A percentile compares a stretch with the other conserved stretches of the same genome.
phyloP scores from a whole-genome alignment of 2,329 filamentous ascomycete species.

The Ophiostoma ulmi region DNA sequence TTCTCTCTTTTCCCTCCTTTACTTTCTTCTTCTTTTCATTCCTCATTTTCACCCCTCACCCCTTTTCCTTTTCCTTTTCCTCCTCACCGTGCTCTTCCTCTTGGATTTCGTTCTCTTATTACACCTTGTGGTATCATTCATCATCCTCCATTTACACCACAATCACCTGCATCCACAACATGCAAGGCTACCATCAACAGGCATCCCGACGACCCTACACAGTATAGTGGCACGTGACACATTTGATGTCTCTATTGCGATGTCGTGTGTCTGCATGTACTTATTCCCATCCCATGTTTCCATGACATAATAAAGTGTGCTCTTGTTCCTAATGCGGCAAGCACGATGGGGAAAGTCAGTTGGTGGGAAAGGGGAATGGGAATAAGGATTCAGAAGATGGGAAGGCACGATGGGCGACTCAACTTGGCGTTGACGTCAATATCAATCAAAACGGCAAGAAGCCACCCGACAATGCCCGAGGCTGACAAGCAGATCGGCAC shows the following conservation, averaged over 20 bases:
- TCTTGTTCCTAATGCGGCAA: slow-evolving; percentile 7
- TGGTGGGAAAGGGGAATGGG: not conserved
- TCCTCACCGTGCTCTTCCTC: not conserved
- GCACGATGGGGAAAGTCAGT: not conserved
- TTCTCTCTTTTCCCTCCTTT: not conserved
- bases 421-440: slow-evolving; percentile 1
- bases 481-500: not conserved
- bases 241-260: not conserved
- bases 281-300: not conserved
- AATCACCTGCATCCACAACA: not conserved
- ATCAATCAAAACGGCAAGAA: not conserved
- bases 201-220: not conserved
- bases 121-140: too few species aligned
- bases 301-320: slow-evolving; percentile 4
- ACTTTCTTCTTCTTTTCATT: not conserved
- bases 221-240: slow-evolving; percentile 1
- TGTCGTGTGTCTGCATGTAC: slow-evolving; percentile 4
- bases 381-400: not conserved
- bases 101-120: not conserved
- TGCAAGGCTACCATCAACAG: slow-evolving; percentile 5
- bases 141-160: not conserved
- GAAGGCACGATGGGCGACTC: slow-evolving; percentile 2
- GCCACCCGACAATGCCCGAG: not conserved
- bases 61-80: not conserved
- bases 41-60: not conserved